phyloP scores from a whole-genome alignment of 257 asterid genomes.

The Scutellaria minor region DNA sequence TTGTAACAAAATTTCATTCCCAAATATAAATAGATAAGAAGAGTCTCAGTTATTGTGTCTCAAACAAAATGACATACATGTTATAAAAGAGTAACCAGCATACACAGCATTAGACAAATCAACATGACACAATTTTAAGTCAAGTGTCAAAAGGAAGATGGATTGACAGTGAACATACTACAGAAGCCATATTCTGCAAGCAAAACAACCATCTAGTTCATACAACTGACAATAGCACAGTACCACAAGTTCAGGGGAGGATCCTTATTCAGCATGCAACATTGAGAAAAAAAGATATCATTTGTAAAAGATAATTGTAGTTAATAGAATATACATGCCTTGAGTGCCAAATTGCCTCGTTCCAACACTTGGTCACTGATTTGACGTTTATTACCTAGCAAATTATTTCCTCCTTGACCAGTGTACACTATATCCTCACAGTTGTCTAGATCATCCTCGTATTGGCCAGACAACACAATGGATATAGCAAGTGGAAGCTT shows the following conservation, averaged over 20 bases:
- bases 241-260: background rate
- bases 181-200: constrained; percentile 3
- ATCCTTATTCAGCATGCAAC: constrained; percentile 2
- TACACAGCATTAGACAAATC: background rate
- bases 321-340: constrained; percentile 49
- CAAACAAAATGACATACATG: background rate
- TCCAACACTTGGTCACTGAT: constrained; percentile 64
- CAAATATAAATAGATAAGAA: background rate
- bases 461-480: constrained; percentile 91
- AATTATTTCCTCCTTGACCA: constrained; percentile 92
- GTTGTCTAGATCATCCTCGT: constrained; percentile 88
- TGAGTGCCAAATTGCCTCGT: constrained; percentile 80
- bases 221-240: constrained; percentile 29
- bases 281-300: constrained; percentile 9
- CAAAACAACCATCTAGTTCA: constrained; percentile 9
- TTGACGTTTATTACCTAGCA: constrained; percentile 77
- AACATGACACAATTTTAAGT: background rate
- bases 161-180: background rate
- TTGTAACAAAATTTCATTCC: background rate
- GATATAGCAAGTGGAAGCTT: constrained; percentile 65
- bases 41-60: background rate
- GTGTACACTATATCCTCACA: constrained; percentile 78
- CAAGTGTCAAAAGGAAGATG: background rate
- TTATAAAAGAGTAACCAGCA: background rate
- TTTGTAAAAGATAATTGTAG: constrained; percentile 18